Percentiles rank a stretch among this genome's conserved stretches.
phyloP scores from a whole-genome alignment of 352 stramenopile genomes.

The Phytopythium delawarense region DNA sequence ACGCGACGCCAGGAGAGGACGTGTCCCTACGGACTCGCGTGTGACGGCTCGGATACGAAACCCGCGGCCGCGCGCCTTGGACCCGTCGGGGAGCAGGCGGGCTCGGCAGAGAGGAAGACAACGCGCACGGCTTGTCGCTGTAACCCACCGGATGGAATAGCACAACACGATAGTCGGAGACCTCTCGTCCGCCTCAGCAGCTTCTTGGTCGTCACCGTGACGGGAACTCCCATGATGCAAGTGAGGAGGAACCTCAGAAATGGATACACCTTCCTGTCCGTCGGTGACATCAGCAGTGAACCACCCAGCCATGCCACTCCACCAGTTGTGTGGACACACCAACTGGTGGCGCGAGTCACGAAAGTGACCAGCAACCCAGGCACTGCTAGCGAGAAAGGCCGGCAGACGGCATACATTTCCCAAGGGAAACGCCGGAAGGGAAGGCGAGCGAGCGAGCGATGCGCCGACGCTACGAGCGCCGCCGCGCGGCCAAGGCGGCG shows the following conservation, averaged over 20 bases:
- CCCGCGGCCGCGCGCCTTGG: neutral
- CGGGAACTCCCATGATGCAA: too few relatives aligned
- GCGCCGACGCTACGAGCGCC: constrained; percentile 47
- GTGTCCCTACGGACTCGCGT: neutral
- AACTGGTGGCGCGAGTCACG: neutral
- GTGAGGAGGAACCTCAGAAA: neutral
- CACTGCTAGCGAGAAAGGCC: neutral
- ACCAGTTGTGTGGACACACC: neutral
- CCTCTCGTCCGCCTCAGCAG: neutral
- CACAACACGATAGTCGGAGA: neutral
- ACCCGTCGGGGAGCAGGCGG: neutral
- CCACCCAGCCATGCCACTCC: too few relatives aligned
- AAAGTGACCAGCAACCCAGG: neutral
- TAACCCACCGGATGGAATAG: constrained; percentile 1
- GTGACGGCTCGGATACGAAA: neutral
- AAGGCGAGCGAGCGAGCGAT: constrained; percentile 16
- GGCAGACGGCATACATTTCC: neutral
- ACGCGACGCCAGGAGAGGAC: neutral
- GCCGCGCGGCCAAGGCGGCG: constrained; percentile 38
- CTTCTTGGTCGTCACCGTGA: neutral
- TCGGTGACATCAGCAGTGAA: neutral
- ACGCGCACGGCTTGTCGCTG: neutral
- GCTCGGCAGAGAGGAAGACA: neutral
- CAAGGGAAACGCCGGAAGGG: neutral
- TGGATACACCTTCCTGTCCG: neutral